phyloP scores from a whole-genome alignment of 1,284 basidiomycete genomes.

The Austroboletus novae-zelandiae region DNA sequence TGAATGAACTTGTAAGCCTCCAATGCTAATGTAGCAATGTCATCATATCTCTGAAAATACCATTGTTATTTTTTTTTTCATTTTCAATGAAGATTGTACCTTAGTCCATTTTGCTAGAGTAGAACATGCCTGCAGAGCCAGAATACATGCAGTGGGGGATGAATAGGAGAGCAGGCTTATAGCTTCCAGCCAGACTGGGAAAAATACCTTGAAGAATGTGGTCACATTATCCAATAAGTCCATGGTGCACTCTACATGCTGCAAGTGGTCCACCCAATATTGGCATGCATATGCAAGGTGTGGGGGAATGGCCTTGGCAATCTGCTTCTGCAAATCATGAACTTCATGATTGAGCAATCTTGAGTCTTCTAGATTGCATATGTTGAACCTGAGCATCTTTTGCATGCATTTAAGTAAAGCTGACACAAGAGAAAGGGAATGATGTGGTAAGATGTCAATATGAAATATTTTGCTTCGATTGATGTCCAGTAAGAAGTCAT shows the following conservation, averaged over 20 bases:
- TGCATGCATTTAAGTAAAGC: no score
- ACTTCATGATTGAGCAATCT: background rate
- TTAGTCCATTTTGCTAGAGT: background rate
- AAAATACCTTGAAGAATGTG: background rate
- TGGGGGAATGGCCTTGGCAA: background rate
- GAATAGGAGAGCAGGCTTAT: background rate
- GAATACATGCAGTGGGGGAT: background rate
- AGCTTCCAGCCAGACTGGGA: background rate
- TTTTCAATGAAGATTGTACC: background rate
- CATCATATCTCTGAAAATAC: background rate
- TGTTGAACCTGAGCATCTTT: no score
- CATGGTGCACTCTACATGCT: background rate
- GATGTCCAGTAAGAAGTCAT: no score
- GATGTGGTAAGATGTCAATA: no score
- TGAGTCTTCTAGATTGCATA: background rate
- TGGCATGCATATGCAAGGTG: background rate
- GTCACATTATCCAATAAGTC: background rate
- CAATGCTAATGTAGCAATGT: constrained; percentile 1
- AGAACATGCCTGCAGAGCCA: background rate
- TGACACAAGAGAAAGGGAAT: no score
- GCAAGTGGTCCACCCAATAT: constrained; percentile 2
- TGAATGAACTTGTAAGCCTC: background rate
- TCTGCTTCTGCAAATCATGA: background rate
- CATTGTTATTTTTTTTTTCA: no score
- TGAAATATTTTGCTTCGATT: no score